A percentile compares a stretch with the other conserved stretches of the same genome.
These are phyloP conservation scores for Tolypocladium endophyticum DNA, from an alignment of 2,329 filamentous ascomycete species.

Conservation along the genomic window DNA sequence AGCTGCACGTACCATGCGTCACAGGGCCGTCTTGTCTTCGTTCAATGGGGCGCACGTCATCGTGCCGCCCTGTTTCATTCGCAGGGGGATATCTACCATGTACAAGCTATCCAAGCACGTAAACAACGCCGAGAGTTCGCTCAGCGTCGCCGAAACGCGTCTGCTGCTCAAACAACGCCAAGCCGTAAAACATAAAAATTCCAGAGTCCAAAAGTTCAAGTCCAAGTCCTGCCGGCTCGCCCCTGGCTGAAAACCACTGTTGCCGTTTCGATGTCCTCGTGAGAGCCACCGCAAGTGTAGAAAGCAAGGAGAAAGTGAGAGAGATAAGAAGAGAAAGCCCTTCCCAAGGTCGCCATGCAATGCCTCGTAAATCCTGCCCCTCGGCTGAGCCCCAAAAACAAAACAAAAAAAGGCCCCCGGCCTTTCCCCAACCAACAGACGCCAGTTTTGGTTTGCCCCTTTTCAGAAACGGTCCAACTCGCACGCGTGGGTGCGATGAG, in stretches of 20 bases:
- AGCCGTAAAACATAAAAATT: not conserved
- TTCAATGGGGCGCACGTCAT: not conserved
- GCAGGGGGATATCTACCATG: not conserved
- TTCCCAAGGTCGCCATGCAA: not conserved
- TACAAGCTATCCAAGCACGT: not conserved
- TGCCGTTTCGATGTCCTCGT: not conserved
- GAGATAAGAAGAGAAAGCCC: not conserved
- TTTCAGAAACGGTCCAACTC: not conserved
- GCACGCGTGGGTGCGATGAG: not conserved
- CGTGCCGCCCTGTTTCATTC: not conserved
- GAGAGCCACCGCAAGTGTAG: not conserved
- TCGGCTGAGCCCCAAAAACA: conserved; percentile 3
- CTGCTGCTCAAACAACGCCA: not conserved
- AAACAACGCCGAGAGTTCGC: not conserved
- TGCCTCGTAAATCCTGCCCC: not conserved
- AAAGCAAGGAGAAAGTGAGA: not conserved
- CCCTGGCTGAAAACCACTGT: not conserved
- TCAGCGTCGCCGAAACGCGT: not conserved
- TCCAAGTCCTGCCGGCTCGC: not conserved
- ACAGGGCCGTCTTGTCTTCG: not conserved
- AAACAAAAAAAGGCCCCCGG: not conserved
- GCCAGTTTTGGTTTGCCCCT: not conserved
- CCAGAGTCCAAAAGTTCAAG: not conserved
- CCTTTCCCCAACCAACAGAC: conserved; percentile 1
- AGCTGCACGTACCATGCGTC: not conserved